phyloP scores from a whole-genome alignment of 225 moss, liverwort and hornwort species.

The Marchantia paleacea region DNA sequence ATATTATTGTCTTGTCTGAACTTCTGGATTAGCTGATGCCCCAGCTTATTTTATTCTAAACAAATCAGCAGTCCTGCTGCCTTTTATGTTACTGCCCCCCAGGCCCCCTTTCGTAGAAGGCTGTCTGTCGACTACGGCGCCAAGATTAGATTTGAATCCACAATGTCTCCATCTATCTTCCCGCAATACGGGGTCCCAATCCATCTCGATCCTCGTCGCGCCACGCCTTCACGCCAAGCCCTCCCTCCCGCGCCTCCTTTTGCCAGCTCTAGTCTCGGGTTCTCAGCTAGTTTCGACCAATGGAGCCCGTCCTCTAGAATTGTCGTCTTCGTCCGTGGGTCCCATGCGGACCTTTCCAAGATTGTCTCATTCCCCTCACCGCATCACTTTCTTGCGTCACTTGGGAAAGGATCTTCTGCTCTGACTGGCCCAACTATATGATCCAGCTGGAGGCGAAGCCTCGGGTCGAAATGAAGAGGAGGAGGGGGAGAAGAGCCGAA shows the following conservation, averaged over 20 bases:
- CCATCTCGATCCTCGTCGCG: not conserved
- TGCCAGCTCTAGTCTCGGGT: not conserved
- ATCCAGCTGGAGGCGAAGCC: not conserved
- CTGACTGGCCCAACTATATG: not conserved
- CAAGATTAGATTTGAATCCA: not conserved
- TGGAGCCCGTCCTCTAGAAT: not conserved
- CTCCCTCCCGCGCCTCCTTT: not conserved
- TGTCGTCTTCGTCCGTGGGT: not conserved
- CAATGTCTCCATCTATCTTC: not conserved
- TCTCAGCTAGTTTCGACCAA: not conserved
- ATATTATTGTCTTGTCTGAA: not conserved
- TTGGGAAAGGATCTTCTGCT: not conserved
- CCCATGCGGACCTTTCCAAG: not conserved
- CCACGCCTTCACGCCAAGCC: too few species aligned
- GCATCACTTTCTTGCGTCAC: conserved; percentile 5
- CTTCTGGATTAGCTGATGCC: not conserved
- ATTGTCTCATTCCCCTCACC: not conserved
- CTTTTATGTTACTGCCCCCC: not conserved
- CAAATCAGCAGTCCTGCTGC: not conserved
- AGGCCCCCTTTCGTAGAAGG: not conserved
- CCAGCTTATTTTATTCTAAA: not conserved
- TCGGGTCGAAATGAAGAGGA: not conserved
- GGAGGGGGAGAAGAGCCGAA: not conserved
- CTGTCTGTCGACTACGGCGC: not conserved
- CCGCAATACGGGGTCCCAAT: not conserved